Base-by-base conservation (phyloP, 2,329 filamentous ascomycete genomes). In the Aspergillus ruber region DNA sequence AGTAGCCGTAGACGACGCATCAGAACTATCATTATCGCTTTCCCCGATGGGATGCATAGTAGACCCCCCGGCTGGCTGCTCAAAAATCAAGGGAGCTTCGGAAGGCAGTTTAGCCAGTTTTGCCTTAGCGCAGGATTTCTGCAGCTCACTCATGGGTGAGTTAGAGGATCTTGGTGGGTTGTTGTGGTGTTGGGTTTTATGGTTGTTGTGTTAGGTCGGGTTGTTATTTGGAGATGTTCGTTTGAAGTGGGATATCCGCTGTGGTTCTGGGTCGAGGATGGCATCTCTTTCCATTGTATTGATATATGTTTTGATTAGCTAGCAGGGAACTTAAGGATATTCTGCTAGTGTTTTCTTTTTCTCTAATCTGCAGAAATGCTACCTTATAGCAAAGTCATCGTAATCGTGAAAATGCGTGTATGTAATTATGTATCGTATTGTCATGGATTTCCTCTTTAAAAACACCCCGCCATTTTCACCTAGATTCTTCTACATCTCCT, bases 1-100 rank as follows among this genome's bases (percentile, higher is more conserved):
- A n/a, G 91, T 97, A 21, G 90, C 90, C 3, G 90, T 89, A 1
- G 90, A 96, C 3, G 90, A 95, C 33, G 88, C 84, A n/a, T 90
- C 95, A 0, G 86, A 95, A 20, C 18, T 18, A 58, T 88, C 75
- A 42, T 58, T 61, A 43, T 38, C 48, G 21, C 46, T 39, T 40
- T 64, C 61, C 27, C 56, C 57, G 36, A 49, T 56, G 46, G 56
- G 38, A 68, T 63, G 44, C 73, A 68, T 55, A 60, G 44, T 76
- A 53, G 47, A 66, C 10, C 64, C 58, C 32, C 61, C 59, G 25
- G 27, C 8, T 7, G 42, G 27, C 43, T 70, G 60, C 21, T 78
- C 74, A 52, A 72, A 68, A 44, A 72, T 67, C 35, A 65, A 56
- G 32, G 74, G 72, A 48, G 77, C 69, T 62, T 84, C 70, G n/a